Conservation (phyloP, 306 rosid species). For the Trifolium pratense region DNA sequence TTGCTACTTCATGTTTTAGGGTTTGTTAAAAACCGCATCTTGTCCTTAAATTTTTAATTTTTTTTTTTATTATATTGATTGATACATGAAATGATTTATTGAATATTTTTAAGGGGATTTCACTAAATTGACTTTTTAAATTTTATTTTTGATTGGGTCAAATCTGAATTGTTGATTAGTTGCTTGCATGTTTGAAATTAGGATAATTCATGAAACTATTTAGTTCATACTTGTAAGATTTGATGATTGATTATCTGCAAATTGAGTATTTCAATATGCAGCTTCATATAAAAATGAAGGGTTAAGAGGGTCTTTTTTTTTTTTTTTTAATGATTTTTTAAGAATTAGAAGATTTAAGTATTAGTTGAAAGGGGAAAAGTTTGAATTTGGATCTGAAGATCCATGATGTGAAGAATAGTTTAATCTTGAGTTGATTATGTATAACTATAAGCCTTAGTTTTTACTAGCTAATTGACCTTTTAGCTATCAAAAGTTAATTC, state of each 20-base stretch:
- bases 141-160: background rate
- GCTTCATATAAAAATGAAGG: conserved; percentile 27
- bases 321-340: background rate
- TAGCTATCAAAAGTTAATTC: conserved; percentile 6
- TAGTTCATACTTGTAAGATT: conserved; percentile 25
- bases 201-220: conserved; percentile 27
- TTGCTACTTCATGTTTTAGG: conserved; percentile 38
- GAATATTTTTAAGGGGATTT: conserved; percentile 29
- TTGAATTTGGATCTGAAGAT: conserved; percentile 38
- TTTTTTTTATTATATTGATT: background rate
- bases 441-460: conserved; percentile 4
- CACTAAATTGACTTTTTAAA: background rate
- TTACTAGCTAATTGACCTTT: conserved; percentile 17
- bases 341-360: conserved; percentile 1
- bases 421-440: conserved; percentile 21
- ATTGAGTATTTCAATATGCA: conserved; percentile 27
- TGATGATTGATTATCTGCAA: conserved; percentile 25
- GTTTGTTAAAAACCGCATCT: conserved; percentile 34
- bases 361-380: conserved; percentile 14
- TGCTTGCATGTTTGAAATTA: conserved; percentile 19
- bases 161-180: conserved; percentile 33
- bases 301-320: conserved; percentile 2
- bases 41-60: background rate
- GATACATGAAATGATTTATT: conserved; percentile 6
- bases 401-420: conserved; percentile 20